These are phyloP conservation scores for Diversispora epigaea DNA, from an alignment of 192 early-diverging fungal species.

Conservation along the genomic window DNA sequence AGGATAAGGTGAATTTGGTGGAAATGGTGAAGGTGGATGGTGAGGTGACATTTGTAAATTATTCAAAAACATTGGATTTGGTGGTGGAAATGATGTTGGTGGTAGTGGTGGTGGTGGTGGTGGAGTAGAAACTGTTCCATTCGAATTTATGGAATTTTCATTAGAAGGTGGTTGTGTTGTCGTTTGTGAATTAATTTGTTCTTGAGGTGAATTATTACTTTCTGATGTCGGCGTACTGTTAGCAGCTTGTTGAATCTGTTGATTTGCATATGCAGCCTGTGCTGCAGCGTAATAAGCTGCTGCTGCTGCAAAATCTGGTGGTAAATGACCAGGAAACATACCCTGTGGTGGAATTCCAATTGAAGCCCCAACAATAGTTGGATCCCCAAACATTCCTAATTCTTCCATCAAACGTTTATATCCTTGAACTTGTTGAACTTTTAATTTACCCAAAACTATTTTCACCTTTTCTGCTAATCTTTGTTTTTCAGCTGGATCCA, in stretches of 20 bases:
- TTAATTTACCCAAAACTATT: conserved; percentile 54
- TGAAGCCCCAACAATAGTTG: conserved; percentile 22
- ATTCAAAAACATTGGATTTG: conserved; percentile 34
- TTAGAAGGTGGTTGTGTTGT: background rate
- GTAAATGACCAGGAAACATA: conserved; percentile 27
- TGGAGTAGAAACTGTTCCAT: background rate
- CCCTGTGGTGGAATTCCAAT: conserved; percentile 26
- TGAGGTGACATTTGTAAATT: conserved; percentile 30
- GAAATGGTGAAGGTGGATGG: conserved; percentile 30
- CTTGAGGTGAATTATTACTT: conserved; percentile 15
- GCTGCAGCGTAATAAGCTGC: conserved; percentile 27
- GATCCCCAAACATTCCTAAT: conserved; percentile 51
- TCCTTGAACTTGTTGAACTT: conserved; percentile 68
- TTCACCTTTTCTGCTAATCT: conserved; percentile 75
- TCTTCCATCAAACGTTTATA: conserved; percentile 83
- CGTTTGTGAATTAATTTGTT: conserved; percentile 19
- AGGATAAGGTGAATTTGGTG: conserved; percentile 26
- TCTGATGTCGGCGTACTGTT: conserved; percentile 13
- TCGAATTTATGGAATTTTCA: background rate
- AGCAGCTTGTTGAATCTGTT: conserved; percentile 26
- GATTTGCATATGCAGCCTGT: conserved; percentile 24
- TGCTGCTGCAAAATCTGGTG: conserved; percentile 38
- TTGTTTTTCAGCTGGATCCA: conserved; percentile 74
- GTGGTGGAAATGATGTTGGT: conserved; percentile 1
- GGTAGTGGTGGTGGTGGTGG: background rate